Base-by-base conservation (phyloP, 805 yeast species). In the Candida orba region DNA sequence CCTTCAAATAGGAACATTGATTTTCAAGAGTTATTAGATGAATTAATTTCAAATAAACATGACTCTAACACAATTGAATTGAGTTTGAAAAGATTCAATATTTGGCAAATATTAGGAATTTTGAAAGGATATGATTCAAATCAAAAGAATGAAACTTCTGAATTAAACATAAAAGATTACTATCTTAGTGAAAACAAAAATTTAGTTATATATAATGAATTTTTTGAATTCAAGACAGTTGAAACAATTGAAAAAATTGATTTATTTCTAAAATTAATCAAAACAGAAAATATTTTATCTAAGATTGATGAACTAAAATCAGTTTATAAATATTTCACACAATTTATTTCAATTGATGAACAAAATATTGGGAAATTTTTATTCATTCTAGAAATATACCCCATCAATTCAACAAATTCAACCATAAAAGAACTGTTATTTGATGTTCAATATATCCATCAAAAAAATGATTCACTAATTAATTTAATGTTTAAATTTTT, bases 61-160 rank as follows among this genome's bases (percentile, higher is more conserved):
- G 61, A 63, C 37, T 54, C 53, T 25, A 49, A 52, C 31, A 61
- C 66, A 0, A 50, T 53, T 0, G 30, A 56, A 4, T 43, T 52
- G 3, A 55, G 62, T 2, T 49, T 66, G 14, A 64, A 60, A 35
- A 52, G 59, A 36, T 54, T 62, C 23, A 59, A 59, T 39, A 47
- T 66, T 6, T 52, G 60, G 44, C 68, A 66, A 36, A 44, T 67
- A n/a, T 33, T 63, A 10, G 49, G 54, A 34, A 50, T 64, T 24
- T 17, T 62, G n/a, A 51, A 51, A 35, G 18, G 53, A 27, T 41
- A 47, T 17, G 14, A 39, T 27, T 34, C 44, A 3, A 27, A n/a
- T 10, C 35, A 44, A 9, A 46, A 43, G 12, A 43, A 44, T 1
- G 43, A 42, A 9, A 10, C 29, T 10, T 27, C 29, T 10, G 62